Evolutionary conservation across 352 stramenopile genomes (phyloP).

Genomic region (Pythium monospermum): DNA sequence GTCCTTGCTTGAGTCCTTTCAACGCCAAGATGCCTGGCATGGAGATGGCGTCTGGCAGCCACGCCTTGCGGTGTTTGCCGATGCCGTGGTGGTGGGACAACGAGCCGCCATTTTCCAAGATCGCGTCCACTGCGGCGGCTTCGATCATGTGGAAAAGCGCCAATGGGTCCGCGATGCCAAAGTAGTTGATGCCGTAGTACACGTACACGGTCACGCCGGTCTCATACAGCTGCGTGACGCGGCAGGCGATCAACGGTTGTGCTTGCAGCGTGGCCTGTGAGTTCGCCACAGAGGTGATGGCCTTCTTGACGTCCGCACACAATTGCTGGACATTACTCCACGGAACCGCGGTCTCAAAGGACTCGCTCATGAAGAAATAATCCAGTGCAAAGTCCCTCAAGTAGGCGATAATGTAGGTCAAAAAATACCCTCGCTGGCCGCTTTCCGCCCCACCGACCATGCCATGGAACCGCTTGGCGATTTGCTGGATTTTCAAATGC

Average conservation of each 20-base stretch:
- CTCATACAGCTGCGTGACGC: constrained; percentile 94
- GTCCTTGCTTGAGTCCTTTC: constrained; percentile 76
- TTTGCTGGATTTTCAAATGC: constrained; percentile 48
- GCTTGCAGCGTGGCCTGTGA: constrained; percentile 39
- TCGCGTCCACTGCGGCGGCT: constrained; percentile 67
- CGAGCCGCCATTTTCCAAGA: constrained; percentile 87
- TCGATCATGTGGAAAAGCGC: constrained; percentile 81
- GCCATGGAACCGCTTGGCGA: constrained; percentile 75
- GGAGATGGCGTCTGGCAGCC: constrained; percentile 82
- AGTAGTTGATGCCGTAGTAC: constrained; percentile 95
- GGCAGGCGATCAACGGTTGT: constrained; percentile 86
- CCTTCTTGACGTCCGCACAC: constrained; percentile 44
- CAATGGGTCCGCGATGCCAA: constrained; percentile 72
- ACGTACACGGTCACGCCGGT: constrained; percentile 94
- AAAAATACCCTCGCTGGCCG: constrained; percentile 89
- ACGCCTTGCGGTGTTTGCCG: constrained; percentile 89
- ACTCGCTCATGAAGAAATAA: constrained; percentile 91
- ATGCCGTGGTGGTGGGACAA: constrained; percentile 95
- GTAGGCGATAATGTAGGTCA: constrained; percentile 94
- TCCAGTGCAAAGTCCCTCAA: constrained; percentile 91
- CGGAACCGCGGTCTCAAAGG: constrained; percentile 85
- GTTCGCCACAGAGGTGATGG: constrained; percentile 40
- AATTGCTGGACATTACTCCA: constrained; percentile 67
- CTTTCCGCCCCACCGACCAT: constrained; percentile 80
- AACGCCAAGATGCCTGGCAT: constrained; percentile 59